These are phyloP conservation scores for Aethionema arabicum DNA, from an alignment of 345 rosid genomes.

Conservation along the genomic window DNA sequence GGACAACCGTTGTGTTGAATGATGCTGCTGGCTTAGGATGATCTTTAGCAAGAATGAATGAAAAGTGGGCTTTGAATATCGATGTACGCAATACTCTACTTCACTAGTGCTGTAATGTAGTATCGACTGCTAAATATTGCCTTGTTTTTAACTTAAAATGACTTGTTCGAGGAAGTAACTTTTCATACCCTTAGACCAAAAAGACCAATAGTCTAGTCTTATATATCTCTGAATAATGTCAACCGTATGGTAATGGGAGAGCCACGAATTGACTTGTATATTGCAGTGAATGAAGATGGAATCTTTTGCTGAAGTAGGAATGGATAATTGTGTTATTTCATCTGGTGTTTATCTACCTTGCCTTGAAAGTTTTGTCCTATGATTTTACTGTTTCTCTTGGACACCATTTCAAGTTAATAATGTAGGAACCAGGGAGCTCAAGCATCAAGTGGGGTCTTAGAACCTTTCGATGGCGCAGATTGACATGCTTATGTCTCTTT, in stretches of 20 bases:
- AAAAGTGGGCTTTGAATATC: slow-evolving; percentile 35
- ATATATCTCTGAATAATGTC: slow-evolving; percentile 34
- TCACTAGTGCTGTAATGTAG: slow-evolving; percentile 40
- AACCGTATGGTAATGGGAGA: slow-evolving; percentile 40
- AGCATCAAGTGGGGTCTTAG: background rate
- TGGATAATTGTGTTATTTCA: background rate
- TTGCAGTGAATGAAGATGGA: slow-evolving; percentile 15
- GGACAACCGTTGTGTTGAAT: slow-evolving; percentile 31
- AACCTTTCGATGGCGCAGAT: background rate
- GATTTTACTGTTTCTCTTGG: background rate
- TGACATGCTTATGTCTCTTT: background rate
- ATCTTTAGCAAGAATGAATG: slow-evolving; percentile 40
- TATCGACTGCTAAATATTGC: slow-evolving; percentile 39
- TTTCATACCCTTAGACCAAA: slow-evolving; percentile 1
- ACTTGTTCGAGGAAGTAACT: slow-evolving; percentile 32
- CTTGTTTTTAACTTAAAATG: slow-evolving; percentile 43
- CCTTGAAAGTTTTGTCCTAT: slow-evolving; percentile 4
- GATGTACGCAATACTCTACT: slow-evolving; percentile 47
- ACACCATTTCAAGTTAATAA: slow-evolving; percentile 1
- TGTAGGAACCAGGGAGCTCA: slow-evolving; percentile 19
- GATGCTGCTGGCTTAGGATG: slow-evolving; percentile 33
- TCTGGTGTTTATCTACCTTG: slow-evolving; percentile 11
- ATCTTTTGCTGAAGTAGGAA: slow-evolving; percentile 7
- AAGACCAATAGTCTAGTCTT: slow-evolving; percentile 6
- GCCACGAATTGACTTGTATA: slow-evolving; percentile 18